Evolutionary conservation across 768 basidiomycete genomes (phyloP).

Genomic region (Boletellus ananas): DNA sequence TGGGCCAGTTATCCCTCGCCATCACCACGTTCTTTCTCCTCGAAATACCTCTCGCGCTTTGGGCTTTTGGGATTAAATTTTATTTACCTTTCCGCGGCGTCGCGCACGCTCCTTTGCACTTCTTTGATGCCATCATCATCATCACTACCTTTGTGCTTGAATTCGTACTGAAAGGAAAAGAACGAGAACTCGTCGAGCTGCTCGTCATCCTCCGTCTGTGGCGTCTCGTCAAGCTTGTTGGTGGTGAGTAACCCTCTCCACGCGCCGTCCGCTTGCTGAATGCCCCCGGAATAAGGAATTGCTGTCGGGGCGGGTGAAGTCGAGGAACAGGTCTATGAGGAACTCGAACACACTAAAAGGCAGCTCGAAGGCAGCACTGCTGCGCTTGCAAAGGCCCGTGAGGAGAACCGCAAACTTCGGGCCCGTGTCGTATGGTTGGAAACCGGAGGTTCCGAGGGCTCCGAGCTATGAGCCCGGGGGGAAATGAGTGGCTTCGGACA

Average conservation of each 20-base stretch:
- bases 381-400: conserved; percentile 43
- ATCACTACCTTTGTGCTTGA: conserved; percentile 73
- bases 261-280: neutral
- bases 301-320: conserved; percentile 73
- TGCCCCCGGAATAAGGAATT: conserved; percentile 46
- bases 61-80: conserved; percentile 58
- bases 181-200: conserved; percentile 66
- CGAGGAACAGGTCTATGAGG: conserved; percentile 49
- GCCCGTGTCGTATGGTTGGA: conserved; percentile 35
- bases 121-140: conserved; percentile 72
- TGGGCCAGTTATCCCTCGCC: conserved; percentile 56
- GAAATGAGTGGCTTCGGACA: conserved; percentile 10
- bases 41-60: conserved; percentile 71
- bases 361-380: conserved; percentile 43
- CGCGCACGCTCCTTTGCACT: conserved; percentile 59
- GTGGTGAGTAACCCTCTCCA: conserved; percentile 35
- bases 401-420: conserved; percentile 55
- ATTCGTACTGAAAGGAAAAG: conserved; percentile 60
- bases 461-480: conserved; percentile 27
- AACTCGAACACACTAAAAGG: conserved; percentile 45
- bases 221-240: conserved; percentile 75
- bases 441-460: conserved; percentile 33
- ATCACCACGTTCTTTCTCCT: conserved; percentile 73
- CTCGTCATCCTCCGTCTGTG: conserved; percentile 75
- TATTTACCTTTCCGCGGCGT: conserved; percentile 59